Base-by-base conservation (phyloP, 805 yeast species). In the Monosporozyma yasuniensis region DNA sequence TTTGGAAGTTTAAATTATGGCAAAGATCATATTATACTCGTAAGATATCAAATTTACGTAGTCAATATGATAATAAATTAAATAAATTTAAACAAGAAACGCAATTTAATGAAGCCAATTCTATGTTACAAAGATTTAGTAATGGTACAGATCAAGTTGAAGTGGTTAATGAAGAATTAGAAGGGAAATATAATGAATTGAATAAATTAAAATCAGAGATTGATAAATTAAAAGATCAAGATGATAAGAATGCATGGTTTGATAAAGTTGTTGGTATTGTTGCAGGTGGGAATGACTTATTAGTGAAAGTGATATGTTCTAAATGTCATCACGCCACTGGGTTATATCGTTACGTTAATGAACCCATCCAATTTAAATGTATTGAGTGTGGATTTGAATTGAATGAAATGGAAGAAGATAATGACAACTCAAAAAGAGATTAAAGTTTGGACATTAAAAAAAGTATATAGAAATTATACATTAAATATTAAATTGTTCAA, bases 91-190 rank as follows among this genome's bases (percentile, higher is more conserved):
- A 86, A 65, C 72, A 76, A 50, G 74, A 79, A 59, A 85, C 96
- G 14, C 84, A 86, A 55, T 91, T 80, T 64, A 77, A 84, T 58
- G 75, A 82, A 12, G 86, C 96, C 0, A 81, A 80, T 64, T 80
- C 84, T n/a, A 72, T 90, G 44, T 68, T 90, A 42, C 77, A 75
- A 47, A 74, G 89, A 58, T 89, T 78, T 56, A 69, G 75, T 9
- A 63, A 67, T 37, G 87, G 84, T 14, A 74, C 70, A 39, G 78
- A 76, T 53, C 68, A 72, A 25, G 60, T 70, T 58, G 68, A 72
- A 45, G 57, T 65, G 30, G 64, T 77, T 55, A 76, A 75, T 42
- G 72, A 69, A 37, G 78, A 74, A 54, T 60, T 75, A 37, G 58
- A 59, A 37, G 61, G 57, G 41, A 75, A 74, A 54, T 68, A 72